A percentile compares a stretch with the other conserved stretches of the same genome.
Conservation (phyloP, 169 alveolate genomes). For the Plasmodium chabaudi region DNA sequence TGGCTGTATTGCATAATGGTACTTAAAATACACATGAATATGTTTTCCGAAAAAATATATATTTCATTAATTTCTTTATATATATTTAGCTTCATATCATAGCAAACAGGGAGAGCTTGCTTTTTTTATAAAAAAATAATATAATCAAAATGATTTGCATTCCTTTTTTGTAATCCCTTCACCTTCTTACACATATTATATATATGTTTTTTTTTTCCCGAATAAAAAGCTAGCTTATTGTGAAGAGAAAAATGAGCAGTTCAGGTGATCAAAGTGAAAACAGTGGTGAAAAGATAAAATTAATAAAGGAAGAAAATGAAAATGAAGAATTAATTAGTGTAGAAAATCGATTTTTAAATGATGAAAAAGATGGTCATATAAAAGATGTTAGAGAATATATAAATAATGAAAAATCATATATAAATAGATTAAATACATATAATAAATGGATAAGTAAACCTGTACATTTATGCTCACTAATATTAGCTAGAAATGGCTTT, state of each 20-base stretch:
- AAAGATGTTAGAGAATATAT: constrained; percentile 18
- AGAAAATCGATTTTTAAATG: constrained; percentile 23
- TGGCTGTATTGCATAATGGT: too few species aligned
- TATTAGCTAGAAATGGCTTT: constrained; percentile 72
- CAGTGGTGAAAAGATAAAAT: background rate
- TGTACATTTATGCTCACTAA: constrained; percentile 37
- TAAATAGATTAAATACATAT: constrained; percentile 55
- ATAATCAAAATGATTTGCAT: too few species aligned
- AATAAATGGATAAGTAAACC: constrained; percentile 54
- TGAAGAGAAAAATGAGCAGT: background rate
- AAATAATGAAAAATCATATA: constrained; percentile 12
- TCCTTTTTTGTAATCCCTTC: background rate
- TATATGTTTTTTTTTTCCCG: background rate
- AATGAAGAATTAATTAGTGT: constrained; percentile 47
- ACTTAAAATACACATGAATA: too few species aligned
- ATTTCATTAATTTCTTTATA: too few species aligned
- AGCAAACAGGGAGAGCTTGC: too few species aligned
- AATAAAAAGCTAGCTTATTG: background rate
- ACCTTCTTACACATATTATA: constrained; percentile 7
- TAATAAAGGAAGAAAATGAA: background rate
- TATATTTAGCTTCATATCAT: too few species aligned
- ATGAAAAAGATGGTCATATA: constrained; percentile 41
- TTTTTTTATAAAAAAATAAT: too few species aligned
- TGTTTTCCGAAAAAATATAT: too few species aligned
- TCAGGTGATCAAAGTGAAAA: background rate